A percentile compares a stretch with the other conserved stretches of the same genome.
These are phyloP conservation scores for Fraxinus cuspidata DNA, from an alignment of 257 asterid genomes.

Conservation along the genomic window DNA sequence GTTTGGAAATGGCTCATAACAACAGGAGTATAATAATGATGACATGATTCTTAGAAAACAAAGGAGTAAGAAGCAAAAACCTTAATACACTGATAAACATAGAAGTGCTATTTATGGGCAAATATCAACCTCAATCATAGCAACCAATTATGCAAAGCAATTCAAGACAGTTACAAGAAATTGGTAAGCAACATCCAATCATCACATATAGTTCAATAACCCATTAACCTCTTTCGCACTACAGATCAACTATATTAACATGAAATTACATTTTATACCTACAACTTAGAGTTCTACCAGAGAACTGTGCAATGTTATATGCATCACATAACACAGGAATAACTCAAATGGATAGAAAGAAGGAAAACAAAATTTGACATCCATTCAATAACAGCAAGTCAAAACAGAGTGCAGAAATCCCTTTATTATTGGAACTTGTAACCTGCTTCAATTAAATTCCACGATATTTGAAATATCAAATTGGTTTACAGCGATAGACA, in stretches of 20 bases:
- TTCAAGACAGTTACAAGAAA: slow-evolving; percentile 13
- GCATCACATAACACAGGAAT: neutral
- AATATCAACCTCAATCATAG: slow-evolving; percentile 4
- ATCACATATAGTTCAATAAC: neutral
- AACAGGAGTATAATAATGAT: neutral
- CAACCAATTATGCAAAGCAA: slow-evolving; percentile 15
- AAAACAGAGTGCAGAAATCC: neutral
- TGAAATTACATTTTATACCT: neutral
- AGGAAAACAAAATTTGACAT: neutral
- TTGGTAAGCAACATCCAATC: neutral
- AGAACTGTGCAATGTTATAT: neutral
- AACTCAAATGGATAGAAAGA: neutral
- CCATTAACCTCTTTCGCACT: neutral
- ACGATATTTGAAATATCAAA: neutral
- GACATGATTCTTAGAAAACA: neutral
- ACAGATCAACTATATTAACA: neutral
- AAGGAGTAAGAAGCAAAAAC: neutral
- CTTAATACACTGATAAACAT: neutral
- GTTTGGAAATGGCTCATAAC: neutral
- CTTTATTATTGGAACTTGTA: neutral
- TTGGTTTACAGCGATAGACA: slow-evolving; percentile 6
- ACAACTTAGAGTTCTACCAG: neutral
- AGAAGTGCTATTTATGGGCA: slow-evolving; percentile 1
- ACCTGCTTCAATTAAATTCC: neutral
- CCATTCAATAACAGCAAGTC: neutral